A percentile compares a stretch with the other conserved stretches of the same genome.
Evolutionary conservation across 2,329 filamentous ascomycete genomes (phyloP).

Genomic region (Claviceps lovelessii): DNA sequence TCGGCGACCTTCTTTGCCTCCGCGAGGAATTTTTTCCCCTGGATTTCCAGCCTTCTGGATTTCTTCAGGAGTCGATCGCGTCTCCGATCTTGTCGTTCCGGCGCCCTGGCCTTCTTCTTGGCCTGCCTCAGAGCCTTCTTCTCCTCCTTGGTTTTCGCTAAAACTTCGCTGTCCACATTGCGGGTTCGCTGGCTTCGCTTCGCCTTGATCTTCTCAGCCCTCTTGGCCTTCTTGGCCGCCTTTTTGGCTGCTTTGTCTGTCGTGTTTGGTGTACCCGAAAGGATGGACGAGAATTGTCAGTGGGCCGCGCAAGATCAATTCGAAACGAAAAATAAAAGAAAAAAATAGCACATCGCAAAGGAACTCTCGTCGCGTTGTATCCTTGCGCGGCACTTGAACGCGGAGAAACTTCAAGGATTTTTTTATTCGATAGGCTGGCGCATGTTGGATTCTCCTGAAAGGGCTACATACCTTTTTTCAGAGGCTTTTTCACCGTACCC

Average conservation of each 20-base stretch:
- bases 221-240: background rate
- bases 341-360: no score
- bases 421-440: background rate
- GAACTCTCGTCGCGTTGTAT: background rate
- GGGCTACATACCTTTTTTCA: background rate
- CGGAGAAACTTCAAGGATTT: background rate
- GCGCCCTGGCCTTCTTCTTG: conserved; percentile 14
- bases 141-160: conserved; percentile 9
- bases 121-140: conserved; percentile 19
- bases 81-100: conserved; percentile 24
- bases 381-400: background rate
- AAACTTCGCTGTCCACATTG: conserved; percentile 22
- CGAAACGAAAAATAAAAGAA: no score
- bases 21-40: conserved; percentile 25
- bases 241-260: no score
- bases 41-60: conserved; percentile 23
- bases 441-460: no score
- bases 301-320: background rate
- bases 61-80: conserved; percentile 23
- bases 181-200: background rate
- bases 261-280: no score
- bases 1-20: conserved; percentile 23
- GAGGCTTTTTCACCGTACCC: background rate
- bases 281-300: background rate
- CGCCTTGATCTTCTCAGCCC: background rate